These are phyloP conservation scores for Ganoderma sinense DNA, from an alignment of 1,284 basidiomycete species.

Conservation along the genomic window DNA sequence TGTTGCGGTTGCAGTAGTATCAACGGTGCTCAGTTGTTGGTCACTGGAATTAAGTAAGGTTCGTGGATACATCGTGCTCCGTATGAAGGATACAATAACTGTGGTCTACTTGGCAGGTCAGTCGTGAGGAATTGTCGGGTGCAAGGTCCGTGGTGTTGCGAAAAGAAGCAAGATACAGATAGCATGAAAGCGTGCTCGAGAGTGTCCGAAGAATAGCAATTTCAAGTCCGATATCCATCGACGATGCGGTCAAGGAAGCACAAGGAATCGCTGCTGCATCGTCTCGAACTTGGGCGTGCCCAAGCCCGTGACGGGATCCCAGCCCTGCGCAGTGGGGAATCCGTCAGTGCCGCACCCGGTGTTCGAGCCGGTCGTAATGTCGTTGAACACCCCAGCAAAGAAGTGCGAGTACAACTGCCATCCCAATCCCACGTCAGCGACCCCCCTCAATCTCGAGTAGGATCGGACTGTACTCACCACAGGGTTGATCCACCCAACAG, in stretches of 20 bases:
- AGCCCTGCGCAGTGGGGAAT: slow-evolving; percentile 38
- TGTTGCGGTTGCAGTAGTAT: no score
- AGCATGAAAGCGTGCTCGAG: neutral
- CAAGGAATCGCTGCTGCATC: slow-evolving; percentile 26
- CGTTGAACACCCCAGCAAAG: slow-evolving; percentile 45
- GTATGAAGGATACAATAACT: neutral
- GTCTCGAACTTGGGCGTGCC: slow-evolving; percentile 32
- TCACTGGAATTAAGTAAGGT: neutral
- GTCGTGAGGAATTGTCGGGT: neutral
- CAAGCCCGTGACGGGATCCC: slow-evolving; percentile 46
- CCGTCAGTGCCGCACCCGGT: slow-evolving; percentile 34
- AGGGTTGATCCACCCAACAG: slow-evolving; percentile 69
- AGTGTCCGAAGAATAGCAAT: neutral
- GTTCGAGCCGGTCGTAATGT: slow-evolving; percentile 45
- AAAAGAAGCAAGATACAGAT: neutral
- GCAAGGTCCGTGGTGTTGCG: neutral
- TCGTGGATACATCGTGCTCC: neutral
- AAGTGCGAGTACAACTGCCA: slow-evolving; percentile 39
- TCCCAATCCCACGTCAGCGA: slow-evolving; percentile 30
- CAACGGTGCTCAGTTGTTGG: no score
- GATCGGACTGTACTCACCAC: slow-evolving; percentile 15
- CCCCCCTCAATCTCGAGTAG: slow-evolving; percentile 28
- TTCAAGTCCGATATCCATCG: no score
- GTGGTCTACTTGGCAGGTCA: neutral
- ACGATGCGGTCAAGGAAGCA: slow-evolving; percentile 21